phyloP scores from a whole-genome alignment of 208 protist genomes.

The Crithidia brevicula region DNA sequence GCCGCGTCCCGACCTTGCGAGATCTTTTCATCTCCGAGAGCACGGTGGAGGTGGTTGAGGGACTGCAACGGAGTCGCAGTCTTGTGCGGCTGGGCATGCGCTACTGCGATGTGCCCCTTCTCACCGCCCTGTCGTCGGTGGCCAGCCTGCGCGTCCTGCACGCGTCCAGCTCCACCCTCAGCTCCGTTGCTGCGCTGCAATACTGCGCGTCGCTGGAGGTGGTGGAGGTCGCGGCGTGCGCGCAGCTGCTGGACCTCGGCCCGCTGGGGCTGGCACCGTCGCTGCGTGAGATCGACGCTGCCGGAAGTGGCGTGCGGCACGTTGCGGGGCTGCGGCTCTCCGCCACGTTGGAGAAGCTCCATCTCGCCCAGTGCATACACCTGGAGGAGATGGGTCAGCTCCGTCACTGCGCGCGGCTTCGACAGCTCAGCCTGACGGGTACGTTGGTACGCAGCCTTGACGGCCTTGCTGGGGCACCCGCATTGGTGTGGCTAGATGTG shows the following conservation, averaged over 20 bases:
- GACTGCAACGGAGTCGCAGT: conserved; percentile 21
- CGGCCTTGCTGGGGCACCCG: conserved; percentile 6
- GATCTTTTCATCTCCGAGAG: conserved; percentile 36
- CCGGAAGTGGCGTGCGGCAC: conserved; percentile 7
- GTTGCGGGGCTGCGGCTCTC: conserved; percentile 12
- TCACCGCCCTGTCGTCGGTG: conserved; percentile 11
- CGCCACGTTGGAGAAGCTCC: conserved; percentile 9
- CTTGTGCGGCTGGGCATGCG: conserved; percentile 21
- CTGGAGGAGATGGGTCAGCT: conserved; percentile 15
- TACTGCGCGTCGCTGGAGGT: conserved; percentile 11
- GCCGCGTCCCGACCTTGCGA: conserved; percentile 21
- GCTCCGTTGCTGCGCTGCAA: conserved; percentile 21
- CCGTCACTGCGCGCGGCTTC: conserved; percentile 7
- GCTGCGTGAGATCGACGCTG: conserved; percentile 16
- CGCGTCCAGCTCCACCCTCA: conserved; percentile 20
- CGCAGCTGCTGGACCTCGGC: conserved; percentile 21
- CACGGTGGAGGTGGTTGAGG: conserved; percentile 26
- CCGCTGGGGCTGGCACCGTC: conserved; percentile 15
- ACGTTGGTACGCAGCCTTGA: neutral
- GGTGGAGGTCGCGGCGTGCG: conserved; percentile 24
- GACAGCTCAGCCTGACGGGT: conserved; percentile 8
- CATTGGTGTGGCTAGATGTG: conserved; percentile 20
- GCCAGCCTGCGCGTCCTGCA: conserved; percentile 23
- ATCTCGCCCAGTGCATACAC: conserved; percentile 7
- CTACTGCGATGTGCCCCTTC: conserved; percentile 21